Base-by-base conservation (phyloP, 148 eudicot genomes). In the Hydrangea macrophylla region DNA sequence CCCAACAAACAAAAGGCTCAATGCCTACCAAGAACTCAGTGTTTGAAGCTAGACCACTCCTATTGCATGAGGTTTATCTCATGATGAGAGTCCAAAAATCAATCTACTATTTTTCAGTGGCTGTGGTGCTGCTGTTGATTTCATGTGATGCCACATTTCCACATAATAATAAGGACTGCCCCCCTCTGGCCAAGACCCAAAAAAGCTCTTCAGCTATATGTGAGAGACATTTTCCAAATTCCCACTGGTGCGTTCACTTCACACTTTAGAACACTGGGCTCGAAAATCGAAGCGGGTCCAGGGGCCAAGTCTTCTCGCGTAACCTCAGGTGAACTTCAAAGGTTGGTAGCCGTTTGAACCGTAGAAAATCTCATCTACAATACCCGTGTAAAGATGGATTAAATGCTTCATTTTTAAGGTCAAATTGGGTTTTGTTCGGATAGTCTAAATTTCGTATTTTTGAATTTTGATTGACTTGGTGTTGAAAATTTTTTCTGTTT, bases 41-140 rank as follows among this genome's bases (percentile, higher is more conserved):
- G 75, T 55, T 75, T 71, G 57, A 80, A 80, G 79, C 81, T 71
- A 62, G 82, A 78, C 87, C 90, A 86, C 87, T 70, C 81, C 67
- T 76, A 62, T 50, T 27, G 32, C 27, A 59, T 68, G 11, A 23
- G 50, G 36, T 67, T 75, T 75, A 79, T 79, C 76, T 74, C 61
- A 57, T 48, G n/a, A 42, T 26, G 2, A 56, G 60, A 28, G 9
- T 48, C 35, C 44, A 66, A 24, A 31, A 65, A 50, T 58, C 70
- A 68, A 32, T 62, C 71, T 54, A 62, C 68, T 40, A 11, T 28
- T 51, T 28, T 65, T 75, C 82, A 75, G 76, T 79, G 82, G 82
- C 56, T 70, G 76, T 75, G 73, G 72, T 59, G 31, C 48, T 64
- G 31, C 64, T 53, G 64, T 35, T 33, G 48, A 35, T 39, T 35